Percentiles rank a stretch among this genome's conserved stretches.
These are phyloP conservation scores for Elongisporangium undulatum DNA, from an alignment of 352 stramenopile species.

Conservation along the genomic window DNA sequence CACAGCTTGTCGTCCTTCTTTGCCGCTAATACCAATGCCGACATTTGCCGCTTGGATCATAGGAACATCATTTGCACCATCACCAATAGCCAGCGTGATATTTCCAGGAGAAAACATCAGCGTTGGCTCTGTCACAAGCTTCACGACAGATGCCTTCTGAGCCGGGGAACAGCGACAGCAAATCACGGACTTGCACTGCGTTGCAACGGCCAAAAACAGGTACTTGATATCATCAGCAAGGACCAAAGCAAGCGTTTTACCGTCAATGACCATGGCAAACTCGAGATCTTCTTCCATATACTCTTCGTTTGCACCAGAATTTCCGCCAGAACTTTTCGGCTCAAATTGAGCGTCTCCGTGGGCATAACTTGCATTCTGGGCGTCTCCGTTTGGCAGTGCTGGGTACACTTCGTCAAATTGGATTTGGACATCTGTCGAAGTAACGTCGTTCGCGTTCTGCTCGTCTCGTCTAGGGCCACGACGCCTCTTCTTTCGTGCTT, in stretches of 20 bases:
- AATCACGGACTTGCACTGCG: conserved; percentile 88
- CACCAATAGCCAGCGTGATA: conserved; percentile 82
- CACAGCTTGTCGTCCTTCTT: conserved; percentile 82
- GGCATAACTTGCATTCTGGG: conserved; percentile 50
- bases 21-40: conserved; percentile 81
- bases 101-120: conserved; percentile 87
- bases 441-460: conserved; percentile 17
- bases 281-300: conserved; percentile 76
- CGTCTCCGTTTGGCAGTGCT: conserved; percentile 39
- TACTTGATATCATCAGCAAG: conserved; percentile 90
- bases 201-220: conserved; percentile 82
- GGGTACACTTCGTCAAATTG: conserved; percentile 78
- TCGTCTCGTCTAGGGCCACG: conserved; percentile 53
- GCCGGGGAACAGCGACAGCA: conserved; percentile 82
- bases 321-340: conserved; percentile 38
- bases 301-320: conserved; percentile 37
- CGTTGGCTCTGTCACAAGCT: conserved; percentile 82
- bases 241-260: conserved; percentile 76
- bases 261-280: conserved; percentile 90
- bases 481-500: conserved; percentile 64
- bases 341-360: conserved; percentile 66
- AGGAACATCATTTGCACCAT: conserved; percentile 83
- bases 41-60: conserved; percentile 89
- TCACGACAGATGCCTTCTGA: conserved; percentile 85
- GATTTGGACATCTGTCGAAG: conserved; percentile 24